Evolutionary conservation across 208 protist species (phyloP).

Genomic region (Leishmania lainsoni): DNA sequence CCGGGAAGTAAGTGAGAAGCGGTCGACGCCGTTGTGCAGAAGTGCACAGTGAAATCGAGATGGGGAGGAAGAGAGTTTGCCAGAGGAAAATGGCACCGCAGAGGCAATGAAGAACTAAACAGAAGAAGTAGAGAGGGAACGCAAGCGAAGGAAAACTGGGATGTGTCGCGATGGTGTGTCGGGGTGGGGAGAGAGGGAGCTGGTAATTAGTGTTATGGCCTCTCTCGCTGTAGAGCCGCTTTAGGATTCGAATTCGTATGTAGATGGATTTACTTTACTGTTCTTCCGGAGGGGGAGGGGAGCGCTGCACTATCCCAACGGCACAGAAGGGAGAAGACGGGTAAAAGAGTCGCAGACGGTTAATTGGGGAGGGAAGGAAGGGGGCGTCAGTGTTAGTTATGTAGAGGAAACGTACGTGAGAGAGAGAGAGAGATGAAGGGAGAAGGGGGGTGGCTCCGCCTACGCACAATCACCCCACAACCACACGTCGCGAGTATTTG

Average conservation of each 20-base stretch:
- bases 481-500: not conserved
- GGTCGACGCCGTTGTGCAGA: not conserved
- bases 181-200: too few species aligned
- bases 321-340: not conserved
- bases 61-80: not conserved
- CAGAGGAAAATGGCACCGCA: not conserved
- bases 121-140: not conserved
- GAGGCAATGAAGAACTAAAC: not conserved
- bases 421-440: not conserved
- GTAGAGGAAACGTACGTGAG: not conserved
- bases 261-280: not conserved
- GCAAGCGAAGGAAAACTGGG: not conserved
- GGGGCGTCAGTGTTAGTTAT: not conserved
- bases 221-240: too few species aligned
- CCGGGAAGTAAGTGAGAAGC: not conserved
- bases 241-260: not conserved
- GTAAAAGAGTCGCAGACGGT: not conserved
- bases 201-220: not conserved
- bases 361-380: not conserved
- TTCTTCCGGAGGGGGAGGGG: not conserved
- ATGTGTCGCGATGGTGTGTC: not conserved
- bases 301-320: not conserved
- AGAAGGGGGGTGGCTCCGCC: too few species aligned
- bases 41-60: not conserved
- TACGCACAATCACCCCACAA: not conserved